Conservation (phyloP, 73 alveolate species). For the Urostyla sp. region DNA sequence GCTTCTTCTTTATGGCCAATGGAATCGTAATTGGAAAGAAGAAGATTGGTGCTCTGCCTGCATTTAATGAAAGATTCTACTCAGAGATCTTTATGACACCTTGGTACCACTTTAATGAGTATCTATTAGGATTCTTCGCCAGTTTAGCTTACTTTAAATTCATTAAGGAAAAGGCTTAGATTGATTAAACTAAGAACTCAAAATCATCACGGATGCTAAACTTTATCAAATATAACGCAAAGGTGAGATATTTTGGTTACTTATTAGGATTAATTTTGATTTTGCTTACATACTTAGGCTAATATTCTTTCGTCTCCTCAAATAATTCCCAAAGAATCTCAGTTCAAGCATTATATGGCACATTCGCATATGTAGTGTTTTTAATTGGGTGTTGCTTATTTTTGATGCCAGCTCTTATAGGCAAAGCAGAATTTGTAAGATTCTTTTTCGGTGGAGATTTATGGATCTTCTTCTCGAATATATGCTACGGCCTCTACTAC, state of each 20-base stretch:
- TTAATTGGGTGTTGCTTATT: conserved; percentile 43
- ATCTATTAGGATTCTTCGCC: conserved; percentile 10
- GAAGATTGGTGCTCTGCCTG: conserved; percentile 11
- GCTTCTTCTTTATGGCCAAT: neutral
- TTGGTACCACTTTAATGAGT: conserved; percentile 36
- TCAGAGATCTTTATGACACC: conserved; percentile 50
- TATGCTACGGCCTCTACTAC: conserved; percentile 24
- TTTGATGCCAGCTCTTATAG: conserved; percentile 48
- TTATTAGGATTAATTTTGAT: conserved; percentile 6
- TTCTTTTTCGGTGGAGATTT: conserved; percentile 57
- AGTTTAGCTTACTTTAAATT: neutral
- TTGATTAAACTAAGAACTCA: conserved; percentile 8
- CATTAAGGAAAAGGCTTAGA: neutral
- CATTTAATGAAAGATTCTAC: conserved; percentile 23
- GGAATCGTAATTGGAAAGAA: neutral
- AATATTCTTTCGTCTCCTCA: neutral
- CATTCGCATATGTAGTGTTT: conserved; percentile 22
- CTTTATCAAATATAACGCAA: conserved; percentile 12
- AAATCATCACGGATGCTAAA: conserved; percentile 2
- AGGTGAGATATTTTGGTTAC: conserved; percentile 28
- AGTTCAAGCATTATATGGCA: conserved; percentile 41
- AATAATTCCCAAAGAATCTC: neutral
- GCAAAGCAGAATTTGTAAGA: conserved; percentile 37
- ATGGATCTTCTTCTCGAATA: conserved; percentile 38
- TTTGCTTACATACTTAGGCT: conserved; percentile 1